phyloP scores from a whole-genome alignment of 257 asterid genomes.

The Linderniella brevidens region DNA sequence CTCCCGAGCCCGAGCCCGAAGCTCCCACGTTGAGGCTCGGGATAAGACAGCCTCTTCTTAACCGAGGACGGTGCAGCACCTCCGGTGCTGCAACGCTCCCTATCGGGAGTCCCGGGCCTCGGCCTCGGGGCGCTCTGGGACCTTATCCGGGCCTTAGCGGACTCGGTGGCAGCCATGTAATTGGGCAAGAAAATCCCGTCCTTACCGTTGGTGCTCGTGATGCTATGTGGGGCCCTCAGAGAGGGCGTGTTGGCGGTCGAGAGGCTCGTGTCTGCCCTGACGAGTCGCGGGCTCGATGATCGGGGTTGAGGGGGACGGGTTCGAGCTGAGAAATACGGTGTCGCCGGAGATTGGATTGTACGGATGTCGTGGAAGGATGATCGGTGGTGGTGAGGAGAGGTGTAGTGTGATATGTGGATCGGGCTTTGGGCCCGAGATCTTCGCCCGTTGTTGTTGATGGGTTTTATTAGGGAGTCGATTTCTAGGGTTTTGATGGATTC shows the following conservation, averaged over 20 bases:
- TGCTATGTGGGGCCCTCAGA: conserved; percentile 29
- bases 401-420: conserved; percentile 20
- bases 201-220: conserved; percentile 18
- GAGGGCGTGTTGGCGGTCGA: conserved; percentile 79
- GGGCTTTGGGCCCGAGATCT: conserved; percentile 53
- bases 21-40: conserved; percentile 28
- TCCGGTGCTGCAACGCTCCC: conserved; percentile 38
- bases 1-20: conserved; percentile 22
- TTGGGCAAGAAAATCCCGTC: conserved; percentile 27
- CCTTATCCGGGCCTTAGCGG: conserved; percentile 65
- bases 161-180: conserved; percentile 88
- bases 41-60: conserved; percentile 58
- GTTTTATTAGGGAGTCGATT: conserved; percentile 31
- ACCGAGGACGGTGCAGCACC: conserved; percentile 18
- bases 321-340: background rate
- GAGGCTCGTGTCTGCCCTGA: conserved; percentile 41
- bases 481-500: conserved; percentile 71
- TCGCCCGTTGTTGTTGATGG: conserved; percentile 20
- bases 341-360: background rate
- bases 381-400: background rate
- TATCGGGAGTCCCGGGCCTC: conserved; percentile 73
- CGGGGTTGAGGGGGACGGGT: conserved; percentile 29
- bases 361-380: too few species aligned
- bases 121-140: conserved; percentile 86
- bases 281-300: conserved; percentile 35